Percentiles rank a stretch among this genome's conserved stretches.
Evolutionary conservation across 352 stramenopile species (phyloP).

Genomic region (Lagenidium giganteum): DNA sequence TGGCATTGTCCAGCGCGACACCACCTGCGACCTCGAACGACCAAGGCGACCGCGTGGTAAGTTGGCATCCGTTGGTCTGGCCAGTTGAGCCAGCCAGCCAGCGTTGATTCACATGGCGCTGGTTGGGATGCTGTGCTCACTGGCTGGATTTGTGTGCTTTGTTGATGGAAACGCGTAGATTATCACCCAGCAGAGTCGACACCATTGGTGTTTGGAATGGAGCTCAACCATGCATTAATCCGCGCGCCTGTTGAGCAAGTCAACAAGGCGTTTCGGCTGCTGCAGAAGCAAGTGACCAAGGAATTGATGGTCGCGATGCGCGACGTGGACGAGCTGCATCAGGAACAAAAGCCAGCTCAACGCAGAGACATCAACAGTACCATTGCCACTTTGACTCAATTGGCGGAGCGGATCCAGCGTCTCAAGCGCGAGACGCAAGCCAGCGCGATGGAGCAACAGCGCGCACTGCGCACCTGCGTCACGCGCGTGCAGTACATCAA

Average conservation of each 20-base stretch:
- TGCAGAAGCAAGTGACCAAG: conserved; percentile 56
- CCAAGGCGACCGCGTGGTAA: too few relatives aligned
- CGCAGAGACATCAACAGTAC: conserved; percentile 39
- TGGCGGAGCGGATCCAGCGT: conserved; percentile 23
- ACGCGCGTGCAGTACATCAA: conserved; percentile 26
- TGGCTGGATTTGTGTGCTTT: neutral
- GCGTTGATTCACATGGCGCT: neutral
- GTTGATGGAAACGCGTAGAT: too few relatives aligned
- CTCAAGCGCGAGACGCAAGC: conserved; percentile 34
- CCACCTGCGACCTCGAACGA: too few relatives aligned
- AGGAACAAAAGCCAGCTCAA: conserved; percentile 42
- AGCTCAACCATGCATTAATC: conserved; percentile 51
- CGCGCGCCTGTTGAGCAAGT: conserved; percentile 47
- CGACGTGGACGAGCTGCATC: conserved; percentile 32
- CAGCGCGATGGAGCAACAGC: conserved; percentile 28
- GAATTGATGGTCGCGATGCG: conserved; percentile 29
- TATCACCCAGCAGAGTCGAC: too few relatives aligned
- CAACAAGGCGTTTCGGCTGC: conserved; percentile 54
- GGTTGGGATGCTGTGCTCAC: neutral
- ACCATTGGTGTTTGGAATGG: conserved; percentile 9
- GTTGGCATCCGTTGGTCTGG: too few relatives aligned
- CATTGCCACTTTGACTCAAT: conserved; percentile 26
- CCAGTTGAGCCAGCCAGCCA: too few relatives aligned
- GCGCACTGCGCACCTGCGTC: conserved; percentile 28
- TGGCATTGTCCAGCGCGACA: too few relatives aligned